phyloP scores from a whole-genome alignment of 768 basidiomycete species.

The Hysterangium stoloniferum region DNA sequence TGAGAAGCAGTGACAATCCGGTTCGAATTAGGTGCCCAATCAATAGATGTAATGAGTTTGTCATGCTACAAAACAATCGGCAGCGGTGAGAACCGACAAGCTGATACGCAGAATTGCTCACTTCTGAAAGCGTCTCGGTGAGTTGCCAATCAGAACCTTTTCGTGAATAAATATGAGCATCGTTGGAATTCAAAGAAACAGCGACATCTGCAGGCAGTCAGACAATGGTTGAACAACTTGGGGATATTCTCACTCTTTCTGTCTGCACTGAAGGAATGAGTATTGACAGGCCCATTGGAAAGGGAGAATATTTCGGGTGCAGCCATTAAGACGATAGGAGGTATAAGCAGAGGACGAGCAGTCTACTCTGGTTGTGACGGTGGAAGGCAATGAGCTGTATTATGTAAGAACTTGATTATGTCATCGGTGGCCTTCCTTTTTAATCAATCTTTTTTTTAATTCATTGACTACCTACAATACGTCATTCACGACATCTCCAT shows the following conservation, averaged over 20 bases:
- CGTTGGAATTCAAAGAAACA: slow-evolving; percentile 84
- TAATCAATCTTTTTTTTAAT: no score
- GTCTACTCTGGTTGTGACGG: slow-evolving; percentile 46
- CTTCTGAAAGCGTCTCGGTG: slow-evolving; percentile 80
- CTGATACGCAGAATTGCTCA: slow-evolving; percentile 33
- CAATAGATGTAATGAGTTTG: slow-evolving; percentile 94
- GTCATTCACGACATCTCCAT: no score
- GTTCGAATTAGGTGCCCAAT: slow-evolving; percentile 96
- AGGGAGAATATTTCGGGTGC: slow-evolving; percentile 71
- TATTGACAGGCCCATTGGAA: slow-evolving; percentile 77
- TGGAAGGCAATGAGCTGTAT: no score
- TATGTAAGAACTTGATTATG: no score
- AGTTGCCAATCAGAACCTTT: slow-evolving; percentile 61
- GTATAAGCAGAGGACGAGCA: slow-evolving; percentile 64
- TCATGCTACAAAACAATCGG: slow-evolving; percentile 88
- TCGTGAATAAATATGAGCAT: slow-evolving; percentile 71
- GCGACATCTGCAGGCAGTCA: slow-evolving; percentile 63
- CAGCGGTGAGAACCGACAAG: no score
- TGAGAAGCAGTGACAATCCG: slow-evolving; percentile 99
- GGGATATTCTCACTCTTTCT: slow-evolving; percentile 60
- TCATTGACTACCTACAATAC: no score
- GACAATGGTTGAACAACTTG: slow-evolving; percentile 2
- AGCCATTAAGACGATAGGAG: slow-evolving; percentile 39
- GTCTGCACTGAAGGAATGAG: slow-evolving; percentile 87
- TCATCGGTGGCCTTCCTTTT: no score